Evolutionary conservation across 345 rosid genomes (phyloP).

Genomic region (Orychophragmus violaceus): DNA sequence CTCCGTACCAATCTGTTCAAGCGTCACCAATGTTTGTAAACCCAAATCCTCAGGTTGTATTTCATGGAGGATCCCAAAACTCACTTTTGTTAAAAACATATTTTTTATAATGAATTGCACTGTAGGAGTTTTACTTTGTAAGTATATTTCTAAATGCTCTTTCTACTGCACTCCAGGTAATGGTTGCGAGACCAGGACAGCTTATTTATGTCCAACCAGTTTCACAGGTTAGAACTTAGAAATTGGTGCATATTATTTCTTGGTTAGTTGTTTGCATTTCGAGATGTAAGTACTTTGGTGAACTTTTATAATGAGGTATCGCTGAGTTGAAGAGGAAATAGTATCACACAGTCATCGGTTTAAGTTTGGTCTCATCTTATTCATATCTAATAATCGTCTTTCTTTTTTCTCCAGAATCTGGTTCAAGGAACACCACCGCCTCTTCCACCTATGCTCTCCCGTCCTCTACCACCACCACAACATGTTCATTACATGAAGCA

Average conservation of each 20-base stretch:
- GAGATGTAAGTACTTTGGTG: neutral
- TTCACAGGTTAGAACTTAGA: constrained; percentile 63
- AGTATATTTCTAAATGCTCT: constrained; percentile 3
- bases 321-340: neutral
- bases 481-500: constrained; percentile 57
- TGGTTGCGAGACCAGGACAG: constrained; percentile 71
- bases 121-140: constrained; percentile 2
- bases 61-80: neutral
- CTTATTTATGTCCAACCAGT: constrained; percentile 68
- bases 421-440: constrained; percentile 45
- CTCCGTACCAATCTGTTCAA: constrained; percentile 65
- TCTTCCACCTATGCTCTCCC: constrained; percentile 40
- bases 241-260: neutral
- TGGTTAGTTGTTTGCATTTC: neutral
- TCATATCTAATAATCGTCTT: neutral
- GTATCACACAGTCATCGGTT: neutral
- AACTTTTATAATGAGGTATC: neutral
- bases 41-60: constrained; percentile 63
- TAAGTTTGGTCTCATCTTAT: neutral
- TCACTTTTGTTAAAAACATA: neutral
- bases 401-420: constrained; percentile 43
- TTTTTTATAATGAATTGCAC: neutral
- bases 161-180: constrained; percentile 39
- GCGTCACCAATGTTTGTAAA: constrained; percentile 45
- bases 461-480: constrained; percentile 44